These are phyloP conservation scores for Baudoinia panamericana DNA, from an alignment of 495 filamentous ascomycete genomes.

Conservation along the genomic window DNA sequence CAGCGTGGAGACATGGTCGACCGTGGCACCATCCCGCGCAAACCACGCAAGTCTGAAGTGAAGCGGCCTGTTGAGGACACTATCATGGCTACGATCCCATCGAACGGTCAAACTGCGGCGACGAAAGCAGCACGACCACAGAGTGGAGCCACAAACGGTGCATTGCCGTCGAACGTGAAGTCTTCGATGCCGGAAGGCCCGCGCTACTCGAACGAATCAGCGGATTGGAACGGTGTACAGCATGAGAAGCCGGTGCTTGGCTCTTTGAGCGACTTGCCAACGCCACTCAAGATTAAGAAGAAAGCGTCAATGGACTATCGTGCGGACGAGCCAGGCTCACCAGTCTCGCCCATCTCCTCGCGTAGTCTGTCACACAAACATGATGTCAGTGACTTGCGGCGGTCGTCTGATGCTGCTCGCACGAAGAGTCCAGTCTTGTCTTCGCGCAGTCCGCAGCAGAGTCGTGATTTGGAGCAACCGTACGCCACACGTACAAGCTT, in stretches of 20 bases:
- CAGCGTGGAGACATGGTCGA: neutral
- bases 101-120: too few species aligned
- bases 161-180: neutral
- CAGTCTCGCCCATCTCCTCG: neutral
- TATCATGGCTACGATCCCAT: too few species aligned
- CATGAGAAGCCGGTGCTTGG: too few species aligned
- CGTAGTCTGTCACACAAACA: conserved; percentile 8
- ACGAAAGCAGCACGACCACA: too few species aligned
- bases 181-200: neutral
- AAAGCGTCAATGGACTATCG: neutral
- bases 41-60: too few species aligned
- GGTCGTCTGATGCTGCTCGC: neutral
- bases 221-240: neutral
- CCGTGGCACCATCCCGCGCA: neutral
- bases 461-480: neutral
- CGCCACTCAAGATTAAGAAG: neutral
- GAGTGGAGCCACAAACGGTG: neutral
- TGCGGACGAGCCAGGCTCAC: neutral
- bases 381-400: conserved; percentile 5
- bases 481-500: conserved; percentile 4
- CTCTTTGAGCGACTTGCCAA: neutral
- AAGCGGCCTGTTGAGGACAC: too few species aligned
- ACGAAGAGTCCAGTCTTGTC: neutral
- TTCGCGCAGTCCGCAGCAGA: neutral
- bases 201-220: neutral